Evolutionary conservation across 441 rosid species (phyloP), one percentile per base, ranked within the genome.

Genomic region (Erodium moschatum): DNA sequence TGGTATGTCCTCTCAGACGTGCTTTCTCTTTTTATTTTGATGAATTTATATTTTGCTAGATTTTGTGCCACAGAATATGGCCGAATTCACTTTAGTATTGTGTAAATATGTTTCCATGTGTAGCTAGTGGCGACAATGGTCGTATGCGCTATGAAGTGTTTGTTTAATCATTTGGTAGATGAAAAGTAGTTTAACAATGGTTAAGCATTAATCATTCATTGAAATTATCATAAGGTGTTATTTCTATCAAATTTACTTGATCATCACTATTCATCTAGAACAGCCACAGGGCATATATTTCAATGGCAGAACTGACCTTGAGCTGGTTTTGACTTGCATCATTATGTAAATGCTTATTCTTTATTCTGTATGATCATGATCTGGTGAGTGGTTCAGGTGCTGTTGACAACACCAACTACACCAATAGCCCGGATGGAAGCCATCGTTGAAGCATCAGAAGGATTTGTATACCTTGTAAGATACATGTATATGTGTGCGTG

Each of bases 331-430:
- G 7, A 50, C 13, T 18, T 33, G 27, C 31, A 15, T 15, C 54
- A 35, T 54, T 56, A 40, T 1, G 58, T 31, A 58, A 61, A 40
- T 68, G 48, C 7, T 66, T 58, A 24, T 24, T 24, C 21, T 40
- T 31, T 9, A 44, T 75, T 66, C 42, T 65, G 58, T 68, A 11
- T 42, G 20, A 40, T 60, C 29, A 42, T 50, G 64, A 72, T 67
- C 48, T 72, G 54, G 56, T 70, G 18, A 0, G 27, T 74, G 61
- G 58, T 77, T 69, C 75, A 89, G 98, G 96, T 94, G 38, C 83
- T 91, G 58, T 85, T 91, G 56, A 89, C 98, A 44, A 94, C 98
- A 62, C 98, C 97, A 24, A 94, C 97, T 63, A 89, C 98, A 27
- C 98, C 98, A 0, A 76, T 24, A 72, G 84, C 82, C 42, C 84